Base-by-base conservation (phyloP, 192 early-diverging fungal species). In the Coemansia reversa region DNA sequence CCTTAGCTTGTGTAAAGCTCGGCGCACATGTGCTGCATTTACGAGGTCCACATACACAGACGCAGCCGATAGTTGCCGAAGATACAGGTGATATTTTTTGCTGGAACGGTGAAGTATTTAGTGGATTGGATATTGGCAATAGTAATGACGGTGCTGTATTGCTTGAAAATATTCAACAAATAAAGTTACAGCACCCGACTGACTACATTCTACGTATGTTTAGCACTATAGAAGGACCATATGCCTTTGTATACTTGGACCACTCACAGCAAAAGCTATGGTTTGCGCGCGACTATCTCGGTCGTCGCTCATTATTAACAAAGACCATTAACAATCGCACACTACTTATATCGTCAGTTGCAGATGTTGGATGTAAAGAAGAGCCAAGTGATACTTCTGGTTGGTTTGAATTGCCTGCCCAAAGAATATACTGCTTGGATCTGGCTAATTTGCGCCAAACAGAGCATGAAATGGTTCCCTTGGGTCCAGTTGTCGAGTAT, bases 31-130 rank as follows among this genome's bases (percentile, higher is more conserved):
- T 91, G 2, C 74, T 93, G 39, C 90, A 93, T 72, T 75, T 93
- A 20, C 85, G 91, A 22, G 91, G 91, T 14, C 60, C 74, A 23
- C 32, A 66, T 16, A 67, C 85, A 0, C 75, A 82, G 25, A 65
- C 69, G 4, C 91, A 93, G 63, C 91, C 91, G 0, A 68, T 87
- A 23, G 60, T 83, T 23, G 71, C 77, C 48, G n/a, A 42, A 6
- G 58, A 71, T 16, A 72, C 79, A 24, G 61, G 64, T 20, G 80
- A 90, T 51, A 60, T 89, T 18, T 70, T 91, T 18, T 79, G 86
- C 69, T 93, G 90, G 91, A 97, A 97, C 72, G 95, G 95, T 24
- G 95, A 97, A 67, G 84, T 96, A 23, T 97, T 94, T 82, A 85
- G 79, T 47, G 93, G 92, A 0, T 70, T 92, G 3, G 67, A 85